Conservation (phyloP, 345 rosid genomes). For the Alliaria petiolata region DNA sequence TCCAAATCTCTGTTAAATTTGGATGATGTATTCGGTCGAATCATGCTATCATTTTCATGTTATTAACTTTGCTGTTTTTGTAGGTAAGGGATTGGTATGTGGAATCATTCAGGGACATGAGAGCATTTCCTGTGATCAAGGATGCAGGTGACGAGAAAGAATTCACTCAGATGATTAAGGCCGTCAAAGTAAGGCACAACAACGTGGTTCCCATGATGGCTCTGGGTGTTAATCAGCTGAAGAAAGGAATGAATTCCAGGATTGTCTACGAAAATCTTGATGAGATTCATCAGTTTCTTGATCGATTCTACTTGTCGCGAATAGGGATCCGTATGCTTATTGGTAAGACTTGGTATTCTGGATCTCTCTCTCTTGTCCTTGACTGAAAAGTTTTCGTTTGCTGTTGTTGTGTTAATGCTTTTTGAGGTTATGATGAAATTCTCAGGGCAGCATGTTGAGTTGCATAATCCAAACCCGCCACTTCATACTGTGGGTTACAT, state of each 20-base stretch:
- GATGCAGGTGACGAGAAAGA: slow-evolving; percentile 62
- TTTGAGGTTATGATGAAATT: slow-evolving; percentile 7
- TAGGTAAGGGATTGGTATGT: slow-evolving; percentile 99
- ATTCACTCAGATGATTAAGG: slow-evolving; percentile 91
- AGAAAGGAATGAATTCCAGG: slow-evolving; percentile 57
- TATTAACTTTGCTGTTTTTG: slow-evolving; percentile 1
- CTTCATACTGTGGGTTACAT: slow-evolving; percentile 82
- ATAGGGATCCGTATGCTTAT: slow-evolving; percentile 95
- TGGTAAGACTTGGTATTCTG: slow-evolving; percentile 36
- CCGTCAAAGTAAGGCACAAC: slow-evolving; percentile 94
- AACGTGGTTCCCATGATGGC: slow-evolving; percentile 99
- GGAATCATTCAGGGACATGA: slow-evolving; percentile 91
- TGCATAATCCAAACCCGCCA: slow-evolving; percentile 91
- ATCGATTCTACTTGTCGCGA: slow-evolving; percentile 91
- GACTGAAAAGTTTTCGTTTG: not conserved
- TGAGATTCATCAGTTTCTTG: slow-evolving; percentile 92
- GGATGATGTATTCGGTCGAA: not conserved
- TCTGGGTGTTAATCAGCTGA: slow-evolving; percentile 88
- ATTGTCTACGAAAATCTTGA: slow-evolving; percentile 50
- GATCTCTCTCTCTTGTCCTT: not conserved
- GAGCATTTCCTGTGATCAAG: slow-evolving; percentile 83
- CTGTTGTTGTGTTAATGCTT: not conserved
- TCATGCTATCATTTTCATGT: not conserved
- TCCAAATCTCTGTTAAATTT: not conserved
- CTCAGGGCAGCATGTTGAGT: slow-evolving; percentile 98